phyloP scores from a whole-genome alignment of 2,329 filamentous ascomycete genomes.

The Cordyceps militaris region DNA sequence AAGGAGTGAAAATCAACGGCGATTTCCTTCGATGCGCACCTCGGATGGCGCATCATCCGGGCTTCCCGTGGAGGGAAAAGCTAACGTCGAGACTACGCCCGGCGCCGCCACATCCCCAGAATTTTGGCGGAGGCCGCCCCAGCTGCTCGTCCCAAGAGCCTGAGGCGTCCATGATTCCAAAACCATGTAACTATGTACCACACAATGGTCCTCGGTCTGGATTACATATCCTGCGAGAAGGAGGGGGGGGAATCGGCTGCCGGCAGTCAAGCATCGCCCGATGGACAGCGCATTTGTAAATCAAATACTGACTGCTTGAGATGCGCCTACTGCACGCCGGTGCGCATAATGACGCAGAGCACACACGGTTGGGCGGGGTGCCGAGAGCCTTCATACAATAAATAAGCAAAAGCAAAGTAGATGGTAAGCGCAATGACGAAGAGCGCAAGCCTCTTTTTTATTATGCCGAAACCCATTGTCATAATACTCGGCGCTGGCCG shows the following conservation, averaged over 20 bases:
- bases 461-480: no score
- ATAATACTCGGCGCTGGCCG: background rate
- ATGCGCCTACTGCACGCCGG: background rate
- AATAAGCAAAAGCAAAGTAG: background rate
- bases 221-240: background rate
- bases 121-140: background rate
- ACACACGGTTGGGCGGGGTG: background rate
- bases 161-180: background rate
- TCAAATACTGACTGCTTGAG: background rate
- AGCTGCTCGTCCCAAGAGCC: background rate
- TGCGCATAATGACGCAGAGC: background rate
- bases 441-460: no score
- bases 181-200: no score
- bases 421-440: background rate
- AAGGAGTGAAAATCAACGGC: no score
- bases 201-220: background rate
- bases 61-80: background rate
- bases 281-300: background rate
- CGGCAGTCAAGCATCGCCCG: background rate
- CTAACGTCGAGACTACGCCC: no score
- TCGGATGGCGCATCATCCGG: conserved; percentile 3
- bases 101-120: background rate
- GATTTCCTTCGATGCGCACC: background rate
- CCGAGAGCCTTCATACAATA: background rate
- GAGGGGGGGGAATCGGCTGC: background rate